phyloP scores from a whole-genome alignment of 2,329 filamentous ascomycete genomes.

The Cladophialophora psammophila region DNA sequence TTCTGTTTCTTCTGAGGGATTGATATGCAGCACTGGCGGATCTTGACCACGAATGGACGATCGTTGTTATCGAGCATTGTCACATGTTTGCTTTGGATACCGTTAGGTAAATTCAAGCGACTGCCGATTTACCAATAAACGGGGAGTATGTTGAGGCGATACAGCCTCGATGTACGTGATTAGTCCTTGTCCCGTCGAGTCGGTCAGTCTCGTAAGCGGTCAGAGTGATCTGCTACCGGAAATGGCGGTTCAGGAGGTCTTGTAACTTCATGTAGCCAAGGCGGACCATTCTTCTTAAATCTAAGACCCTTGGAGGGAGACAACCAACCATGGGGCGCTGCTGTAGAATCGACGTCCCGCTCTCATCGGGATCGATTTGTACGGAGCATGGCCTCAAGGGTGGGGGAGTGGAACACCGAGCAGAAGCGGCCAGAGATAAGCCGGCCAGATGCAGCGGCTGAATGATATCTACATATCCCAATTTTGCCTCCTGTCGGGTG shows the following conservation, averaged over 20 bases:
- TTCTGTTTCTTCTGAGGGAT: not conserved
- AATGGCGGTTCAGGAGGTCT: not conserved
- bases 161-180: slow-evolving; percentile 1
- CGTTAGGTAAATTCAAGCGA: not conserved
- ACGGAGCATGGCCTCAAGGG: not conserved
- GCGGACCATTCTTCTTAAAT: slow-evolving; percentile 2
- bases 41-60: not conserved
- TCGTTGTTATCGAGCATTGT: not conserved
- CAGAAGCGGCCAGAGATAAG: not conserved
- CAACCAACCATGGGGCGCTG: not conserved
- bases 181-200: not conserved
- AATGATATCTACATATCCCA: not conserved
- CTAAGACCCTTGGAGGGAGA: not conserved
- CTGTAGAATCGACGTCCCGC: not conserved
- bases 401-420: not conserved
- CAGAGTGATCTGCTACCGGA: not conserved
- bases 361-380: not conserved
- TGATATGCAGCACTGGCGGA: not conserved
- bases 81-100: not conserved
- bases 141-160: not conserved
- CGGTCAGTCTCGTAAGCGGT: slow-evolving; percentile 2
- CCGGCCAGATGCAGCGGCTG: not conserved
- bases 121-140: not conserved
- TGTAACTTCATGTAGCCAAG: slow-evolving; percentile 7
- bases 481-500: too few relatives aligned